Conservation (phyloP, 1,284 basidiomycete species). For the Cryptococcus sp. region DNA sequence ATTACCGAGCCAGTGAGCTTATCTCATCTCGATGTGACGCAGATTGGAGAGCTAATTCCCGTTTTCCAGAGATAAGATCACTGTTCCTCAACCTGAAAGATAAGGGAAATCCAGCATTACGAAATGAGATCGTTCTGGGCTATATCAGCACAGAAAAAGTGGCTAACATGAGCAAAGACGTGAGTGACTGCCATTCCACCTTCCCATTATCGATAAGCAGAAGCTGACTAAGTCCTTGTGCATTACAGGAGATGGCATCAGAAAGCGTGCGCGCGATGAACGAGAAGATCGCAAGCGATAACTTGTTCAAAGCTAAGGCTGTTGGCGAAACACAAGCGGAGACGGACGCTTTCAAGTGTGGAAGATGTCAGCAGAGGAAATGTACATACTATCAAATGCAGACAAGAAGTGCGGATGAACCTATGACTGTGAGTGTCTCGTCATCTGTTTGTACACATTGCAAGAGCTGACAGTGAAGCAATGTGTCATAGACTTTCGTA, state of each 20-base stretch:
- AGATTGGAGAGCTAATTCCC: conserved; percentile 41
- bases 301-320: conserved; percentile 87
- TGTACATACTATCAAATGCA: conserved; percentile 93
- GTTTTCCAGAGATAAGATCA: conserved; percentile 75
- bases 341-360: conserved; percentile 97
- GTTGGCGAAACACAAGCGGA: conserved; percentile 89
- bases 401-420: conserved; percentile 91
- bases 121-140: conserved; percentile 81
- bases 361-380: conserved; percentile 86
- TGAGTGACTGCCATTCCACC: conserved; percentile 45
- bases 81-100: conserved; percentile 92
- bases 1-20: conserved; percentile 51
- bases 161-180: conserved; percentile 78
- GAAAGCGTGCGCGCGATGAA: conserved; percentile 84
- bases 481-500: conserved; percentile 59
- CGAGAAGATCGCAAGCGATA: conserved; percentile 78
- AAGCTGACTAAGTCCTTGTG: conserved; percentile 1
- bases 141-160: conserved; percentile 71
- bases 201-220: not conserved
- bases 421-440: conserved; percentile 76
- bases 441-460: not conserved
- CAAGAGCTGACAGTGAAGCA: conserved; percentile 9
- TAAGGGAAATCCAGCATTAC: conserved; percentile 84
- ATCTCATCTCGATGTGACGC: not conserved
- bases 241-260: conserved; percentile 84